These are phyloP conservation scores for Eremomyces bilateralis DNA, from an alignment of 495 filamentous ascomycete genomes.

Conservation along the genomic window DNA sequence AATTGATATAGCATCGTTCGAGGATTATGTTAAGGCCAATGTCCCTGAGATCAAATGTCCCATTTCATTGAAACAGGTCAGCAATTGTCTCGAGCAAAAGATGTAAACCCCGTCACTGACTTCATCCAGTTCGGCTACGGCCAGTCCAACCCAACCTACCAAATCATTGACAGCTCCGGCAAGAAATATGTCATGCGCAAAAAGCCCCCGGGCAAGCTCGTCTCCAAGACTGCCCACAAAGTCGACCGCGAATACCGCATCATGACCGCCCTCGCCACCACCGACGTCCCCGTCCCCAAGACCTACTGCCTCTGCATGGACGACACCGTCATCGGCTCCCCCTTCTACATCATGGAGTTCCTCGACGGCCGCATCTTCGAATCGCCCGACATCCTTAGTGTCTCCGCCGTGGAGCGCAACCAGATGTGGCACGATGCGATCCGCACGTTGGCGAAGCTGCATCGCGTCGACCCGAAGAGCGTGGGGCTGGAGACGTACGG, in stretches of 20 bases:
- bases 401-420: conserved; percentile 38
- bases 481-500: conserved; percentile 51
- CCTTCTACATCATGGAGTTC: conserved; percentile 89
- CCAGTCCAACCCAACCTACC: conserved; percentile 87
- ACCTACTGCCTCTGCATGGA: conserved; percentile 71
- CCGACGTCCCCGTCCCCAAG: conserved; percentile 64
- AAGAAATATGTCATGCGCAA: conserved; percentile 62
- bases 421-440: conserved; percentile 69
- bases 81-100: conserved; percentile 1
- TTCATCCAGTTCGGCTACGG: conserved; percentile 60
- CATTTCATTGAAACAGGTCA: conserved; percentile 60
- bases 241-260: conserved; percentile 82
- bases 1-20: conserved; percentile 52
- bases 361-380: conserved; percentile 73
- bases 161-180: conserved; percentile 42
- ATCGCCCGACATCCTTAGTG: conserved; percentile 52
- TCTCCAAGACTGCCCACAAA: conserved; percentile 74
- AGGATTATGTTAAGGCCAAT: conserved; percentile 44
- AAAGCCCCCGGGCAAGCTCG: conserved; percentile 71
- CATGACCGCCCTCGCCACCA: conserved; percentile 52
- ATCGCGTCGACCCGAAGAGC: conserved; percentile 38
- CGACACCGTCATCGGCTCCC: conserved; percentile 45
- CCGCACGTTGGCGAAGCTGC: conserved; percentile 55
- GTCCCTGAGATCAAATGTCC: conserved; percentile 58
- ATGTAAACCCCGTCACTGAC: background rate